phyloP scores from a whole-genome alignment of 306 rosid species.

The Cucurbita ficifolia region DNA sequence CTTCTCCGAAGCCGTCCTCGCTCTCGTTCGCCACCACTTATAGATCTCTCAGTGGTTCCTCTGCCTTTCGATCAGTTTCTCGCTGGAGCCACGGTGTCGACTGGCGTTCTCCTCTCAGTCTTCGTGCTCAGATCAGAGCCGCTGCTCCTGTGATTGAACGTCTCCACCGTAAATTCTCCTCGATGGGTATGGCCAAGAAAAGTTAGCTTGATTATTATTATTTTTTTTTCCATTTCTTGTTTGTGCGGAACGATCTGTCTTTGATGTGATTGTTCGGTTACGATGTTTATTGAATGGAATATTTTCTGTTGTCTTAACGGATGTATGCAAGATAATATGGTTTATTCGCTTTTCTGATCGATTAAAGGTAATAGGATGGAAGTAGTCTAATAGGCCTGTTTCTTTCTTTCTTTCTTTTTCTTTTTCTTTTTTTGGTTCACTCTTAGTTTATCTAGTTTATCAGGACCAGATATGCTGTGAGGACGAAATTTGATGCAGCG shows the following conservation, averaged over 20 bases:
- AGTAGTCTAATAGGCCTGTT: not conserved
- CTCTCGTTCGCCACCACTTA: not conserved
- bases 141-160: constrained; percentile 57
- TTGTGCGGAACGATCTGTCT: not conserved
- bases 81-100: constrained; percentile 66
- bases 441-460: not conserved
- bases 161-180: constrained; percentile 59
- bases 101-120: constrained; percentile 52
- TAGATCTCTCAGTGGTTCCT: constrained; percentile 22
- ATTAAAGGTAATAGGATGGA: not conserved
- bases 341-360: not conserved
- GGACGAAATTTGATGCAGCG: not conserved
- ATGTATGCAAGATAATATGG: not conserved
- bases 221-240: not conserved
- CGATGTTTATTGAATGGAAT: not conserved
- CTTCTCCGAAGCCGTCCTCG: constrained; percentile 9
- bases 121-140: constrained; percentile 80
- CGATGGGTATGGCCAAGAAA: constrained; percentile 41
- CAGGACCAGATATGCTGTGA: not conserved
- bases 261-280: not conserved
- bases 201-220: not conserved
- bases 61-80: constrained; percentile 2
- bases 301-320: not conserved
- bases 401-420: not conserved
- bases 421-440: not conserved